Evolutionary conservation across 371 early-diverging fungal species (phyloP).

Genomic region (Catenaria anguillulae): DNA sequence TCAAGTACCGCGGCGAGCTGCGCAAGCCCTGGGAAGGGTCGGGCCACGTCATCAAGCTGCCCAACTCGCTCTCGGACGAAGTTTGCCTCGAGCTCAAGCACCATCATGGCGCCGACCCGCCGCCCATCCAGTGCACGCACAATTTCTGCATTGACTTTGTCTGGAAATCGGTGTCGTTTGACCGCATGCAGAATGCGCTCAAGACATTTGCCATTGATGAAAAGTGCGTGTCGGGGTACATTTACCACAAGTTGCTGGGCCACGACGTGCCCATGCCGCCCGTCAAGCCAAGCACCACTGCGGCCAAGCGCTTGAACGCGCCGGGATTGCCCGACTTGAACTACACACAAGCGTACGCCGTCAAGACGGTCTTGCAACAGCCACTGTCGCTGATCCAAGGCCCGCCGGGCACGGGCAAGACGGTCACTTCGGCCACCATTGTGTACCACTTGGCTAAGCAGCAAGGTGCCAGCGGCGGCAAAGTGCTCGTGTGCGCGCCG

Average conservation of each 20-base stretch:
- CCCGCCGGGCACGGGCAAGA: slow-evolving; percentile 96
- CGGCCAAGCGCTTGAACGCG: slow-evolving; percentile 49
- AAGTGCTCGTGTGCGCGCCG: slow-evolving; percentile 96
- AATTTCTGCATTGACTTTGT: slow-evolving; percentile 97
- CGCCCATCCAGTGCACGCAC: slow-evolving; percentile 73
- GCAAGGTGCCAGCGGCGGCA: slow-evolving; percentile 74
- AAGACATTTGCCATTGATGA: slow-evolving; percentile 90
- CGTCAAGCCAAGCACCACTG: slow-evolving; percentile 7
- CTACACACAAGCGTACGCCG: slow-evolving; percentile 90
- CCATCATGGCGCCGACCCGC: slow-evolving; percentile 33
- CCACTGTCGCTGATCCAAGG: slow-evolving; percentile 95
- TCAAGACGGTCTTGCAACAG: slow-evolving; percentile 74
- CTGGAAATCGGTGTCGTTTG: slow-evolving; percentile 95
- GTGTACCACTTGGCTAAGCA: slow-evolving; percentile 92
- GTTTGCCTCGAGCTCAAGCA: slow-evolving; percentile 73
- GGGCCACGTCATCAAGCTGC: slow-evolving; percentile 85
- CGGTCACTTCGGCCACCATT: slow-evolving; percentile 91
- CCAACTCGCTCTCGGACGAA: slow-evolving; percentile 56
- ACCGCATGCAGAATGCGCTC: slow-evolving; percentile 87
- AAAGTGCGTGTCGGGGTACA: slow-evolving; percentile 80
- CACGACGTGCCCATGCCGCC: slow-evolving; percentile 69
- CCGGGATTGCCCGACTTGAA: slow-evolving; percentile 93
- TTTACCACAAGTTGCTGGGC: slow-evolving; percentile 83
- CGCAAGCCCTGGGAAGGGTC: slow-evolving; percentile 69
- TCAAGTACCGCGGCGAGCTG: slow-evolving; percentile 77